Base-by-base conservation (phyloP, 768 basidiomycete species). In the Leucosporidium yakuticum region DNA sequence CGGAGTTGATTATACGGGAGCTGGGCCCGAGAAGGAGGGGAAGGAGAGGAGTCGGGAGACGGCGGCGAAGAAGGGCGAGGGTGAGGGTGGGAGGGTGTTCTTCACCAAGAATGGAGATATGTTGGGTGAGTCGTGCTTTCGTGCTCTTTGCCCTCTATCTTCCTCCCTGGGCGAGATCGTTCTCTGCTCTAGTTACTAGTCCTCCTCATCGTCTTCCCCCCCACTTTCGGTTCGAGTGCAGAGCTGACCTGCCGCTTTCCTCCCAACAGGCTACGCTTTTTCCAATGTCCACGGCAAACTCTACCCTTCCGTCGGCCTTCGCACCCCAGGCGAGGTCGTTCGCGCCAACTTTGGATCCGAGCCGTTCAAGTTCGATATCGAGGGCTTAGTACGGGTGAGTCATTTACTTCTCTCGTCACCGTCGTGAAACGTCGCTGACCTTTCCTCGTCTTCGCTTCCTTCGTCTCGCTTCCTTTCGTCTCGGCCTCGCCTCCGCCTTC, bases 321-420 rank as follows among this genome's bases (percentile, higher is more conserved):
- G 89, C 60, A 88, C 92, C 74, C 80, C 82, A 1, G 84, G 85
- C 44, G 95, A 98, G 78, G 81, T 84, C 19, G 80, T 97, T 49
- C 85, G 86, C 44, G 87, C 87, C 75, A 97, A 98, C 80, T 94
- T 98, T 77, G 91, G 91, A 32, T 86, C 87, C 76, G 85, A 85
- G 14, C 83, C 86, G 4, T 98, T 97, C 84, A 84, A 82, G 73
- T 97, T 85, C 78, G 93, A 96, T 78, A 95, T 98, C 76, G 89
- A 93, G 64, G 85, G 86, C 58, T 85, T 94, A 74, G 88, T 90
- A 21, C 86, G 71, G 20, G 64, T 63, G 44, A 62, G 68, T 25
- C 48, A 7, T 19, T 34, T 39, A 25, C 12, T 15, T 23, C 17
- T 39, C n/a, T n/a, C n/a, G n/a, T n/a, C n/a, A n/a, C n/a, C n/a